Evolutionary conservation across 1,284 basidiomycete species (phyloP).

Genomic region (Ustilago curta): DNA sequence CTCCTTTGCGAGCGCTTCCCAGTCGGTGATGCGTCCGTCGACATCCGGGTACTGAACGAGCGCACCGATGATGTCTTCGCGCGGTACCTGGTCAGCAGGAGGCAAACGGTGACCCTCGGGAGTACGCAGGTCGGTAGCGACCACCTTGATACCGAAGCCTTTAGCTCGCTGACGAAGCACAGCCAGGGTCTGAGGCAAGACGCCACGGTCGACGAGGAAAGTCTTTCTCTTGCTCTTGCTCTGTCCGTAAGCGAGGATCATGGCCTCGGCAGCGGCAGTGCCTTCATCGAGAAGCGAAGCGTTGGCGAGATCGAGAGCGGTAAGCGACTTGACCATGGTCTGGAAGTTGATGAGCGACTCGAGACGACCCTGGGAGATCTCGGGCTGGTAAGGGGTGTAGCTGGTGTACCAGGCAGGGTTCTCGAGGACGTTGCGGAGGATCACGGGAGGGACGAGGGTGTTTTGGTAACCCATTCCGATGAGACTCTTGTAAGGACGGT

Average conservation of each 20-base stretch:
- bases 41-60: slow-evolving; percentile 85
- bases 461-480: slow-evolving; percentile 97
- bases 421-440: slow-evolving; percentile 75
- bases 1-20: slow-evolving; percentile 76
- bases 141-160: slow-evolving; percentile 67
- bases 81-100: slow-evolving; percentile 54
- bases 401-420: slow-evolving; percentile 99
- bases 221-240: slow-evolving; percentile 61
- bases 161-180: slow-evolving; percentile 66
- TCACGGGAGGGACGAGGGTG: slow-evolving; percentile 65
- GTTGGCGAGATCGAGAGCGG: slow-evolving; percentile 83
- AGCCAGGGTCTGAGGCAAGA: slow-evolving; percentile 67
- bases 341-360: slow-evolving; percentile 98
- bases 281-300: slow-evolving; percentile 67
- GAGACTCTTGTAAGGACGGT: slow-evolving; percentile 87
- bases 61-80: slow-evolving; percentile 78
- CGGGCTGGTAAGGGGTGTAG: slow-evolving; percentile 90
- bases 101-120: slow-evolving; percentile 58
- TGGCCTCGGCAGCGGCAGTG: slow-evolving; percentile 68
- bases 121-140: slow-evolving; percentile 55
- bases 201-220: slow-evolving; percentile 66
- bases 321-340: slow-evolving; percentile 94
- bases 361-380: slow-evolving; percentile 90
- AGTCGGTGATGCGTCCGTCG: slow-evolving; percentile 86
- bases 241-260: slow-evolving; percentile 64